phyloP scores from a whole-genome alignment of 2,329 filamentous ascomycete genomes.

The Cladophialophora immunda region DNA sequence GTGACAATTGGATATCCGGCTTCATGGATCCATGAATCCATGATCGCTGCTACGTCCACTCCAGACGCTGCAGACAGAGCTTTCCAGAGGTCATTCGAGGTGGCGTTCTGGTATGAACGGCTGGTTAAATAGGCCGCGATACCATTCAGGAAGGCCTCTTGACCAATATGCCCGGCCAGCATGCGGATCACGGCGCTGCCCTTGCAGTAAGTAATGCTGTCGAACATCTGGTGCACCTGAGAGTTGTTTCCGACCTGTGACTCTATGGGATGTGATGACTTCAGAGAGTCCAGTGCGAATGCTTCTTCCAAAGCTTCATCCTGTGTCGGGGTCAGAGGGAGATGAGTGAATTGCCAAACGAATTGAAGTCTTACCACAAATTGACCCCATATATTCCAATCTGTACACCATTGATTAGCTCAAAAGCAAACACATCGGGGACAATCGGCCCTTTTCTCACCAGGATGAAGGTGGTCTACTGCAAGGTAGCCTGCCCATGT shows the following conservation, averaged over 20 bases:
- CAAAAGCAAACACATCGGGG: slow-evolving; percentile 67
- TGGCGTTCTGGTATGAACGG: slow-evolving; percentile 87
- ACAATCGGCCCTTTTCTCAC: not conserved
- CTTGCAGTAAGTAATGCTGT: slow-evolving; percentile 95
- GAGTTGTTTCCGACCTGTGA: slow-evolving; percentile 91
- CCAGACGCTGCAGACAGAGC: slow-evolving; percentile 88
- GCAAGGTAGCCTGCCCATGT: slow-evolving; percentile 98
- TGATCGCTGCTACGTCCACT: slow-evolving; percentile 83
- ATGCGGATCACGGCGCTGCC: slow-evolving; percentile 96
- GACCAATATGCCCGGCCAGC: slow-evolving; percentile 88
- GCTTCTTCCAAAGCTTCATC: slow-evolving; percentile 93
- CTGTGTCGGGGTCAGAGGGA: slow-evolving; percentile 55
- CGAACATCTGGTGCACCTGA: slow-evolving; percentile 98
- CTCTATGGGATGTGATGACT: slow-evolving; percentile 94
- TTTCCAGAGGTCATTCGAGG: slow-evolving; percentile 88
- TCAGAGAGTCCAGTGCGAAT: slow-evolving; percentile 86
- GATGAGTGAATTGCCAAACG: slow-evolving; percentile 58
- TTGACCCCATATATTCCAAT: slow-evolving; percentile 98
- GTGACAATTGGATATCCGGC: slow-evolving; percentile 94
- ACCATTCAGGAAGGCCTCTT: slow-evolving; percentile 87
- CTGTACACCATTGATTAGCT: slow-evolving; percentile 82
- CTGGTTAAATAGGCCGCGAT: slow-evolving; percentile 91
- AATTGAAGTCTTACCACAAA: slow-evolving; percentile 75
- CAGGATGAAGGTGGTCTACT: slow-evolving; percentile 85
- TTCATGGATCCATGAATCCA: slow-evolving; percentile 94